These are phyloP conservation scores for Coniochaeta hoffmannii DNA, from an alignment of 2,329 filamentous ascomycete genomes.

Conservation along the genomic window DNA sequence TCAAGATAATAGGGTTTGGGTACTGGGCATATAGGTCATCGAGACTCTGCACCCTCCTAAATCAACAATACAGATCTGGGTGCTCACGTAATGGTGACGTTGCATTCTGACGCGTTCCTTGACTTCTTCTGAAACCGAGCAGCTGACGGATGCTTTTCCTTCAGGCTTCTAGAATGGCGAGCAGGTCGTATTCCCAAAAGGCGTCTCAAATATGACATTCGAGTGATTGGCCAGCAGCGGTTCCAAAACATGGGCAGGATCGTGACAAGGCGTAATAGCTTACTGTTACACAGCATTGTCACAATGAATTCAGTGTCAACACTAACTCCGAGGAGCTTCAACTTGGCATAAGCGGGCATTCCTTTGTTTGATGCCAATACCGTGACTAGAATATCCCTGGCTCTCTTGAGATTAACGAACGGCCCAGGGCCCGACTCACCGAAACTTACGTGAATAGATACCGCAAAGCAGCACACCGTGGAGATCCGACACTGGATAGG, in stretches of 20 bases:
- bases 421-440: not conserved
- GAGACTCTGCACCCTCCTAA: too few relatives aligned
- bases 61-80: too few relatives aligned
- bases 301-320: not conserved
- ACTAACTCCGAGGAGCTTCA: not conserved
- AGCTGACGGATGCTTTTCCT: not conserved
- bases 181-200: not conserved
- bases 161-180: not conserved
- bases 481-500: not conserved
- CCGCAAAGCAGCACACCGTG: too few relatives aligned
- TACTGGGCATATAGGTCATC: too few relatives aligned
- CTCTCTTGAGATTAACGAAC: too few relatives aligned
- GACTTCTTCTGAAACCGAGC: not conserved
- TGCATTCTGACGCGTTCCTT: too few relatives aligned
- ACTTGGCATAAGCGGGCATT: not conserved
- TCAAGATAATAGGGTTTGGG: too few relatives aligned
- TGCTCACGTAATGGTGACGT: too few relatives aligned
- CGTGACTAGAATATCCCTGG: not conserved
- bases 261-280: not conserved
- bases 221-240: not conserved
- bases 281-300: not conserved
- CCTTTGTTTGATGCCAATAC: not conserved
- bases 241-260: not conserved
- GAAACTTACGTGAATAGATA: not conserved
- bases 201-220: not conserved